Percentiles rank a stretch among this genome's conserved stretches.
Evolutionary conservation across 331 rosid genomes (phyloP).

Genomic region (Malus hybrid): DNA sequence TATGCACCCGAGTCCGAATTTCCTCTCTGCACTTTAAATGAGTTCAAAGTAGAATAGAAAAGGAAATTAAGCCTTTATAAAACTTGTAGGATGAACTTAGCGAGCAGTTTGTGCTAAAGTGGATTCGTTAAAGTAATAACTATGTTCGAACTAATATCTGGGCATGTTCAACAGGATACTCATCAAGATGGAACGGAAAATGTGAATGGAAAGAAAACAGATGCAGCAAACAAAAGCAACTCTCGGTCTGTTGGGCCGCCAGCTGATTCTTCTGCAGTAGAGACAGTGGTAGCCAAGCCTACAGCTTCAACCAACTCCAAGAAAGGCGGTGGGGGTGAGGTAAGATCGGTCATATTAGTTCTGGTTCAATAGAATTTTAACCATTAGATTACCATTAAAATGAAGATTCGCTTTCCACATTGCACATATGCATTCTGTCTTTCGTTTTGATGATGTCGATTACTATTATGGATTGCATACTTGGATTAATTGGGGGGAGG

Average conservation of each 20-base stretch:
- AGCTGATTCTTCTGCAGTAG: conserved; percentile 12
- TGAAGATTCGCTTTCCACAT: neutral
- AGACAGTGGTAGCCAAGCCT: conserved; percentile 9
- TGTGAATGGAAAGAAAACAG: conserved; percentile 35
- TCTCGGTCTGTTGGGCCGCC: conserved; percentile 5
- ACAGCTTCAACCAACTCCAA: conserved; percentile 25
- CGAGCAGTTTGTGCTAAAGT: conserved; percentile 7
- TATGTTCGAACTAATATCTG: neutral
- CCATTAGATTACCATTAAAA: neutral
- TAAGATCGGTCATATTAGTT: conserved; percentile 22
- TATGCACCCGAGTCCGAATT: too few relatives aligned
- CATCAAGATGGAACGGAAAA: conserved; percentile 31
- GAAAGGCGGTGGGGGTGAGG: conserved; percentile 60
- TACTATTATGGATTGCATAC: neutral
- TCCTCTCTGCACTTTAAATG: too few relatives aligned
- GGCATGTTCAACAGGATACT: conserved; percentile 35
- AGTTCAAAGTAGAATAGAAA: too few relatives aligned
- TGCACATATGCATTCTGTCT: too few relatives aligned
- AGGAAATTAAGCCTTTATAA: too few relatives aligned
- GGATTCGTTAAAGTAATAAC: conserved; percentile 1
- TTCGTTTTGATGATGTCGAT: neutral
- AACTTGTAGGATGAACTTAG: neutral
- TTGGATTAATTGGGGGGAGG: neutral
- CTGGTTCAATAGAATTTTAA: neutral
- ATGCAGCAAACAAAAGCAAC: neutral